Percentiles rank a stretch among this genome's conserved stretches.
Evolutionary conservation across 2,329 filamentous ascomycete species (phyloP).

Genomic region (Calonectria naviculata): DNA sequence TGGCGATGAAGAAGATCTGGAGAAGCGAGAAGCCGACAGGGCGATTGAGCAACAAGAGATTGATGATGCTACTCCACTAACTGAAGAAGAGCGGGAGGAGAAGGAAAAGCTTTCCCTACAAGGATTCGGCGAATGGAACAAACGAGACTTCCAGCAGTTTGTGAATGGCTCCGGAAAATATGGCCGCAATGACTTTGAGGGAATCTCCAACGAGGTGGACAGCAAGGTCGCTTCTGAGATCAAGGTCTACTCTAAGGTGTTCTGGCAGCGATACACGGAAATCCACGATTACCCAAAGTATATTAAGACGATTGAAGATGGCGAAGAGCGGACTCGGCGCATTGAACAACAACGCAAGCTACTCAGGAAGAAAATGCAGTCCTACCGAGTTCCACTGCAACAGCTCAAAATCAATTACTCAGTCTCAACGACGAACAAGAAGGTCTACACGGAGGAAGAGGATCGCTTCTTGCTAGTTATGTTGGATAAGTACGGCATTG

Average conservation of each 20-base stretch:
- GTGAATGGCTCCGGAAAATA: constrained; percentile 95
- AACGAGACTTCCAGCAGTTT: constrained; percentile 98
- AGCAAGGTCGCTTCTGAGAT: constrained; percentile 89
- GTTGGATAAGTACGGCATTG: constrained; percentile 91
- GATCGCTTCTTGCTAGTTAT: constrained; percentile 95
- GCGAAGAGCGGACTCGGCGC: constrained; percentile 89
- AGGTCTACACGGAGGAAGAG: constrained; percentile 98
- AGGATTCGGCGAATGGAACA: constrained; percentile 96
- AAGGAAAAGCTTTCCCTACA: constrained; percentile 85
- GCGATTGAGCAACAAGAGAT: constrained; percentile 92
- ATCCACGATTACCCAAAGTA: constrained; percentile 91
- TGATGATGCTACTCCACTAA: constrained; percentile 88
- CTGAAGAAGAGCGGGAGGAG: constrained; percentile 88
- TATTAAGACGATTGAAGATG: constrained; percentile 88
- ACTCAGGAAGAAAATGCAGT: constrained; percentile 92
- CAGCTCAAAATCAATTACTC: constrained; percentile 99
- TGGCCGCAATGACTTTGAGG: constrained; percentile 85
- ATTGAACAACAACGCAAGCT: constrained; percentile 94
- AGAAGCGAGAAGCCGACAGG: constrained; percentile 87
- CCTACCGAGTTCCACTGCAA: constrained; percentile 97
- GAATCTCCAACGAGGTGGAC: constrained; percentile 90
- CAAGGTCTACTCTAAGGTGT: constrained; percentile 91
- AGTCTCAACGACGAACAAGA: constrained; percentile 99
- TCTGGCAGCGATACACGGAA: constrained; percentile 95
- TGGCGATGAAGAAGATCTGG: constrained; percentile 86